These are phyloP conservation scores for Allomyces macrogynus DNA, from an alignment of 192 early-diverging fungal genomes.

Conservation along the genomic window DNA sequence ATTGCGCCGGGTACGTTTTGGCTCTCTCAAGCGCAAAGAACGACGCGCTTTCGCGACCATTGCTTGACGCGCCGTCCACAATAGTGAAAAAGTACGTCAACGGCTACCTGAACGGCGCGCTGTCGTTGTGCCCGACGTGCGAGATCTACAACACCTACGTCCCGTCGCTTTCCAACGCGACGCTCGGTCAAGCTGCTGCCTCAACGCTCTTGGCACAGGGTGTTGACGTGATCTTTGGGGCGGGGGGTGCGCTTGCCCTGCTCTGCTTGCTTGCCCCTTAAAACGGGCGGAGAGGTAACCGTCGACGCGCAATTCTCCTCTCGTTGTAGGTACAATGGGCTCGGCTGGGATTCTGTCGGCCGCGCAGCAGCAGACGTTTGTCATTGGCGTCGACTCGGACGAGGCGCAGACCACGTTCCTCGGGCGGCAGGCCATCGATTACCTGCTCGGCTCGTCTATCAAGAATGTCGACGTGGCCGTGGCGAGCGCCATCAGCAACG, in stretches of 20 bases:
- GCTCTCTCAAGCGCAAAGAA: too few relatives aligned
- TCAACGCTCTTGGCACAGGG: constrained; percentile 2
- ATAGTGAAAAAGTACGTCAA: constrained; percentile 5
- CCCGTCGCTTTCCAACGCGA: too few relatives aligned
- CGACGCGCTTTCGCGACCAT: too few relatives aligned
- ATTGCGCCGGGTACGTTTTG: constrained; percentile 4
- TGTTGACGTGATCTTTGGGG: constrained; percentile 12
- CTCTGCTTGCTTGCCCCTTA: too few relatives aligned
- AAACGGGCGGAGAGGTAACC: too few relatives aligned
- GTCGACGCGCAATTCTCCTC: too few relatives aligned
- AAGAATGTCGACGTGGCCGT: too few relatives aligned
- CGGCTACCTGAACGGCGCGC: constrained; percentile 6
- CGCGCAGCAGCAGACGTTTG: constrained; percentile 6
- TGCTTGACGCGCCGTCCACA: too few relatives aligned
- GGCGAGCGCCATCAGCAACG: too few relatives aligned
- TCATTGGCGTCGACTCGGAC: constrained; percentile 15
- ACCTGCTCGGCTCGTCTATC: too few relatives aligned
- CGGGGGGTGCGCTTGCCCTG: constrained; percentile 5
- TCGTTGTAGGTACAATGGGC: constrained; percentile 1
- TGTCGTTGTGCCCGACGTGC: constrained; percentile 2
- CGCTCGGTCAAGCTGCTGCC: too few relatives aligned
- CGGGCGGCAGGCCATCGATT: too few relatives aligned
- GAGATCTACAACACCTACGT: constrained; percentile 1
- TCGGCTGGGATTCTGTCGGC: constrained; percentile 7
- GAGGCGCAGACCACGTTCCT: constrained; percentile 7